Evolutionary conservation across 306 rosid genomes (phyloP).

Genomic region (Ormosia emarginata): DNA sequence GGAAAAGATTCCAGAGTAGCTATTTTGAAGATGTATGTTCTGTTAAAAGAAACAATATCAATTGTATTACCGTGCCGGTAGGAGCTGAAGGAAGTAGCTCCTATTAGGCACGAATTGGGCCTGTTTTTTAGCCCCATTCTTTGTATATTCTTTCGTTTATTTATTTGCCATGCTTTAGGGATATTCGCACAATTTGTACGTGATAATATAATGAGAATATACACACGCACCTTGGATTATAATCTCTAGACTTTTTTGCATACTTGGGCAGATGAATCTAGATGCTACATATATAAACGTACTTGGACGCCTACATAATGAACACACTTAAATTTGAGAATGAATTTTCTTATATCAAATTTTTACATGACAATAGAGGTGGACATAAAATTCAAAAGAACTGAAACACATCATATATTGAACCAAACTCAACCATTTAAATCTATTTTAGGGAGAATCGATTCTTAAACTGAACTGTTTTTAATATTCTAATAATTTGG

Average conservation of each 20-base stretch:
- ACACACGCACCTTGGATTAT: background rate
- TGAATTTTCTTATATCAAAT: no score
- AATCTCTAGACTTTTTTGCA: background rate
- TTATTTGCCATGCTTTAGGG: background rate
- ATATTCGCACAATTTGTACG: background rate
- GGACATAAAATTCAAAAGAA: no score
- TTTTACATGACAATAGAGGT: no score
- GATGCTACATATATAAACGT: no score
- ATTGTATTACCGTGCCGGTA: background rate
- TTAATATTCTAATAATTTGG: no score
- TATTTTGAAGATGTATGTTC: conserved; percentile 4
- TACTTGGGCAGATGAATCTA: no score
- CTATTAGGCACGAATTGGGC: background rate
- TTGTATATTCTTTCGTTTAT: background rate
- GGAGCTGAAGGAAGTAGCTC: background rate
- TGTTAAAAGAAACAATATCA: background rate
- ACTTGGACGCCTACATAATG: no score
- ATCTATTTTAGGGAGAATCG: no score
- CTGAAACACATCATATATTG: no score
- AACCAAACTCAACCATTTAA: no score
- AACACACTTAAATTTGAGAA: no score
- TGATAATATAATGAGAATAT: background rate
- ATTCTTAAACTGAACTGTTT: no score
- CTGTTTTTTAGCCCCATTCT: background rate
- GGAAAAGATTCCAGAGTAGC: background rate